phyloP scores from a whole-genome alignment of 176 grass and related monocot genomes.

The Musa troglodytarum region DNA sequence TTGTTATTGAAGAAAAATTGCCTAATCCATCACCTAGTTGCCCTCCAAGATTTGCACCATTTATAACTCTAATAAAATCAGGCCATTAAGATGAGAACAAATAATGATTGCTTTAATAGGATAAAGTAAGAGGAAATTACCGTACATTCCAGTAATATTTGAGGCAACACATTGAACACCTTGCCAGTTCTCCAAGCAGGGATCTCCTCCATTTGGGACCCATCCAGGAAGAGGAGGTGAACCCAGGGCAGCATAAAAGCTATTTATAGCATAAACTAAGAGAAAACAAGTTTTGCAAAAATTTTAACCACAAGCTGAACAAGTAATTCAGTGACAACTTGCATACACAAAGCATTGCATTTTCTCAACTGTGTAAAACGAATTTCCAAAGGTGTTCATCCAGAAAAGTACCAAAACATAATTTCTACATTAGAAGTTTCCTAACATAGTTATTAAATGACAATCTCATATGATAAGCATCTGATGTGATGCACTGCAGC shows the following conservation, averaged over 20 bases:
- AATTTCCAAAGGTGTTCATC: background rate
- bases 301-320: background rate
- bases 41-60: conserved; percentile 64
- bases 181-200: conserved; percentile 74
- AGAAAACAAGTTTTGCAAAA: conserved; percentile 10
- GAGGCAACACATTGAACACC: conserved; percentile 62
- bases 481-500: too few relatives aligned
- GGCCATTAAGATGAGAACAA: conserved; percentile 19
- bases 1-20: conserved; percentile 75
- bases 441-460: too few relatives aligned
- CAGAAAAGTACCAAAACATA: background rate
- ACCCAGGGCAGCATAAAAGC: conserved; percentile 55
- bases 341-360: background rate
- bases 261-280: conserved; percentile 85
- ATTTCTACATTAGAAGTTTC: background rate
- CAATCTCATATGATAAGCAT: too few relatives aligned
- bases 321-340: background rate
- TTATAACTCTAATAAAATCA: conserved; percentile 48
- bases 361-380: background rate
- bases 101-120: background rate
- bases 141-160: conserved; percentile 93
- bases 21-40: conserved; percentile 66
- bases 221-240: conserved; percentile 72
- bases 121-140: conserved; percentile 20
- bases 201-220: conserved; percentile 66